Evolutionary conservation across 805 yeast genomes (phyloP).

Genomic region (Schwanniomyces occidentalis): DNA sequence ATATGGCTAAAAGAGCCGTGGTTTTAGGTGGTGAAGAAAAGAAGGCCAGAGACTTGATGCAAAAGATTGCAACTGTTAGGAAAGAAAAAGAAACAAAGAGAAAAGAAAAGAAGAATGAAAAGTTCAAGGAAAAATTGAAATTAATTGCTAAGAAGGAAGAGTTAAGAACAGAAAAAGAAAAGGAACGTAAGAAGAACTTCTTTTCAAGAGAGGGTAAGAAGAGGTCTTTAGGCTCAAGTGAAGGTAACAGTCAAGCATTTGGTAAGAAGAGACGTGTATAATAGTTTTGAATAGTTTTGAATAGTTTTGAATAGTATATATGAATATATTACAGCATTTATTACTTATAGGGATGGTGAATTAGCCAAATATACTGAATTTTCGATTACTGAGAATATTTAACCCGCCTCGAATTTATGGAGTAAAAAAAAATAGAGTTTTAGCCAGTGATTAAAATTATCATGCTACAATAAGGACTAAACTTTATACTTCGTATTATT

Average conservation of each 20-base stretch:
- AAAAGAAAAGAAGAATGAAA: constrained; percentile 67
- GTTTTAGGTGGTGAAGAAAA: constrained; percentile 90
- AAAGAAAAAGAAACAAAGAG: constrained; percentile 83
- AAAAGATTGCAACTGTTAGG: constrained; percentile 79
- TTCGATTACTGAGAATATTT: too few species aligned
- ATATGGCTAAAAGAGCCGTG: constrained; percentile 87
- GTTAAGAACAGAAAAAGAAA: constrained; percentile 68
- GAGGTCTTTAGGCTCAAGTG: constrained; percentile 45
- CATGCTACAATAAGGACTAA: too few species aligned
- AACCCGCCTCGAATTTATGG: too few species aligned
- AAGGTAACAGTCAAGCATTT: constrained; percentile 30
- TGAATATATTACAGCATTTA: too few species aligned
- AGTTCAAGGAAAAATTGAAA: constrained; percentile 73
- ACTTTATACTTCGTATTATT: too few species aligned
- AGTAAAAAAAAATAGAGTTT: too few species aligned
- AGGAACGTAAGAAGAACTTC: constrained; percentile 83
- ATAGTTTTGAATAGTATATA: too few species aligned
- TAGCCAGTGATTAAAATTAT: too few species aligned
- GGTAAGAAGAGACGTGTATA: constrained; percentile 33
- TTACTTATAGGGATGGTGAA: too few species aligned
- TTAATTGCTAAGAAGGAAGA: constrained; percentile 75
- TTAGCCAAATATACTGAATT: too few species aligned
- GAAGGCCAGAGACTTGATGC: constrained; percentile 87
- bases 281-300: too few species aligned
- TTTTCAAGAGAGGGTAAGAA: constrained; percentile 72